Evolutionary conservation across 2,329 filamentous ascomycete species (phyloP).

Genomic region (Trichoderma arundinaceum): DNA sequence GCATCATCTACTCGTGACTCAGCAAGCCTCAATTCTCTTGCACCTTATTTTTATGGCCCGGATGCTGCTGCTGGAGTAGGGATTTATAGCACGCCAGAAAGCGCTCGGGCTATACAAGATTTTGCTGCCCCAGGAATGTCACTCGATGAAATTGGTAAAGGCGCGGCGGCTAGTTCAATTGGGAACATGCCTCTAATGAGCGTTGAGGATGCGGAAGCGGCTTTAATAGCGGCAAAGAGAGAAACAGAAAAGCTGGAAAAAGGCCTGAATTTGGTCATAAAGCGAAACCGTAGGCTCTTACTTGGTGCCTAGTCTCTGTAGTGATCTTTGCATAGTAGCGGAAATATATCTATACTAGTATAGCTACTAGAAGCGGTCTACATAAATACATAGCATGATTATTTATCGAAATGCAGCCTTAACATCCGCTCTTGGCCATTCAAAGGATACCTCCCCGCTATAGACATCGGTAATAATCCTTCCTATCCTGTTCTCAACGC

Average conservation of each 20-base stretch:
- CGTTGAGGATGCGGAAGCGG: constrained; percentile 67
- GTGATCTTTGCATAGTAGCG: no score
- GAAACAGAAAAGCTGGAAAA: constrained; percentile 69
- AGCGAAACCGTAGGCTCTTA: constrained; percentile 63
- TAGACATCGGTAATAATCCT: constrained; percentile 67
- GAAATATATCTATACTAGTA: no score
- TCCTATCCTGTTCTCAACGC: constrained; percentile 65
- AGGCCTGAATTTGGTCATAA: constrained; percentile 63
- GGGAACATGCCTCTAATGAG: constrained; percentile 62
- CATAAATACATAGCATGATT: neutral
- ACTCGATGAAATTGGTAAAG: constrained; percentile 43
- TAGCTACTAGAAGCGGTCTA: neutral
- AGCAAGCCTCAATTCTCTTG: constrained; percentile 59
- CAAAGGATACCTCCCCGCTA: constrained; percentile 67
- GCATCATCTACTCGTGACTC: constrained; percentile 50
- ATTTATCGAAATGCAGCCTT: constrained; percentile 59
- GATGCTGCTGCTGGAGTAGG: constrained; percentile 53
- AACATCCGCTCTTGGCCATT: constrained; percentile 69
- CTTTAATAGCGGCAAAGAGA: constrained; percentile 57
- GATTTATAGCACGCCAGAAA: constrained; percentile 50
- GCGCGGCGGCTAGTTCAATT: constrained; percentile 39
- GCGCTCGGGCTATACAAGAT: constrained; percentile 44
- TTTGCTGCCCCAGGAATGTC: constrained; percentile 41
- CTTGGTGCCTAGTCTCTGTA: constrained; percentile 40
- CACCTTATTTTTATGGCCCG: constrained; percentile 61